Base-by-base conservation (phyloP, 352 stramenopile species). In the Globisporangium cystogenes region DNA sequence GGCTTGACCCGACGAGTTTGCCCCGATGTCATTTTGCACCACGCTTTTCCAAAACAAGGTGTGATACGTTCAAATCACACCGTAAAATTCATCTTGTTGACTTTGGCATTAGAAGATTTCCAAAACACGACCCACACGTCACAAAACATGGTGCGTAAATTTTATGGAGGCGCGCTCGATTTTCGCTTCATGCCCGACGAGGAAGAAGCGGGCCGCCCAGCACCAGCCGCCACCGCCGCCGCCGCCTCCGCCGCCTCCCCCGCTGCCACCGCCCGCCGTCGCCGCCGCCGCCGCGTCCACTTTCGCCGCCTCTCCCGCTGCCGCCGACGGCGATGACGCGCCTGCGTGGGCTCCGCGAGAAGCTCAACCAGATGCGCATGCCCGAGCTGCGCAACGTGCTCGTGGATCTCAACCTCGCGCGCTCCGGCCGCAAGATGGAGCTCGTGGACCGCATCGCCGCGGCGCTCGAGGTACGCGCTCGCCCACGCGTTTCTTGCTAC, bases 321-420 rank as follows among this genome's bases (percentile, higher is more conserved):
- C n/a, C n/a, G 26, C 42, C 33, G 45, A 26, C 45, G 45, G 36
- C 23, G 6, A 60, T 57, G 56, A 57, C 40, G 31, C 69, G 73
- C 35, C 56, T 85, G 55, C 70, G 55, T 33, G 49, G 65, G 59
- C 67, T 91, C 35, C 81, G 78, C 50, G 14, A 56, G 23, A 68
- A 70, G 41, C 73, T 90, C 39, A 70, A 73, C 51, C 53, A 64
- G 57, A 65, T 92, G 55, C 82, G 78, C 35, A 73, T 93, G 52
- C 78, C 76, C 23, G 80, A 93, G 64, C 70, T 93, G 60, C 79
- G 82, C 61, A 71, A 74, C 64, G 67, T 93, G 48, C 68, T 90
- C 27, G 67, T 72, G 51, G 70, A 80, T 51, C 64, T 93, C 41
- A 88, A 84, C 46, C 58, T 93, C 49, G 56, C 72, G 57, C 79